Evolutionary conservation across 176 grass and related monocot species (phyloP), one percentile per base, ranked within the genome.

Genomic region (Melocanna baccifera): DNA sequence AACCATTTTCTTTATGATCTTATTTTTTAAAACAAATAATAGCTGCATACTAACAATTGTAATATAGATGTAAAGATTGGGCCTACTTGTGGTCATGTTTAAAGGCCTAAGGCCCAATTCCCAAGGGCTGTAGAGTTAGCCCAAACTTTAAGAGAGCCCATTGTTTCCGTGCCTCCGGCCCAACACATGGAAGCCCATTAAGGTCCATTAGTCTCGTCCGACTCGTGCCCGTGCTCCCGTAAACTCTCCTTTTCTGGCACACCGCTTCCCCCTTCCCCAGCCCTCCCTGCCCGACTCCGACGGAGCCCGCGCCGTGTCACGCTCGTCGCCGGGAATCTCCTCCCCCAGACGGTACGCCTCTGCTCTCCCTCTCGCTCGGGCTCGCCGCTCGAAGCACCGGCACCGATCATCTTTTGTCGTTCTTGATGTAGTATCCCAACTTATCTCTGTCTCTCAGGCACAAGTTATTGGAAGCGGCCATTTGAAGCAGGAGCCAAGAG

Each of bases 401-500:
- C n/a, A 40, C 83, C 23, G 18, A 13, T 32, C 19, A 46, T 8
- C 2, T 66, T 15, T 52, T 68, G 47, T 9, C 9, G 22, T 48
- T 82, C 14, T 76, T 61, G 50, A 68, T 13, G 47, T 43, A 42
- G 12, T 80, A 40, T 41, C 6, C 50, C 50, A 69, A 75, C 36
- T 42, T 46, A 56, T 63, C 30, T 55, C 71, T 82, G n/a, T 71
- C 25, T 86, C 56, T 74, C 19, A 93, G 91, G 88, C 73, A 36
- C 81, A 85, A 82, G 18, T 77, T 78, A 36, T 67, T 75, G 85
- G 85, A 84, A 73, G 68, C 51, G 57, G n/a, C 29, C 55, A 83
- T 66, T 79, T 83, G 84, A 89, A 84, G 79, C 69, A 92, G 79
- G 91, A 92, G 48, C 84, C 84, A 43, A 87, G 69, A 89, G 83